phyloP scores from a whole-genome alignment of 1,284 basidiomycete genomes.

The Ceratobasidium sp. region DNA sequence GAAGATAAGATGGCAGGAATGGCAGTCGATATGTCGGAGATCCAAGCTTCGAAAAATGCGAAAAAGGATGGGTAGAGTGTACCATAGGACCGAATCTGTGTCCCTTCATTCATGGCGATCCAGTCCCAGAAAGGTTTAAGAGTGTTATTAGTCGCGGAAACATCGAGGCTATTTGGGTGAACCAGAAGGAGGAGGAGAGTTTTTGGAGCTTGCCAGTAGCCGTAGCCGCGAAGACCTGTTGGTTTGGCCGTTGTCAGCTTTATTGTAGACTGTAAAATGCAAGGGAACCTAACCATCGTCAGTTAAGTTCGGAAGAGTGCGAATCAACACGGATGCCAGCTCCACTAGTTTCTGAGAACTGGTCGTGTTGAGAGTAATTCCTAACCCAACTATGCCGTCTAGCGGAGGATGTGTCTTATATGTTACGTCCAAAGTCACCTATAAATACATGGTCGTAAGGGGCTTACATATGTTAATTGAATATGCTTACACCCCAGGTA shows the following conservation, averaged over 20 bases:
- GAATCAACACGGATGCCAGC: not conserved
- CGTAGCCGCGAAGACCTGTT: constrained; percentile 18
- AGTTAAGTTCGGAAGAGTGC: not conserved
- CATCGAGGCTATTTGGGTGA: constrained; percentile 16
- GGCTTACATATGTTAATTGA: no score
- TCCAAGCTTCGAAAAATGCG: constrained; percentile 1
- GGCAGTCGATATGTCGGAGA: not conserved
- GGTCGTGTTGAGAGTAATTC: not conserved
- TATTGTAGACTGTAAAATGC: no score
- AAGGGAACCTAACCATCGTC: not conserved
- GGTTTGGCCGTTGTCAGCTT: no score
- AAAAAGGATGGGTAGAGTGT: constrained; percentile 3
- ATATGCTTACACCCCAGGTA: constrained; percentile 8
- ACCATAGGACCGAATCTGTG: not conserved
- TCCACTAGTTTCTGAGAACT: not conserved
- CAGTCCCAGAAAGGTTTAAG: constrained; percentile 11
- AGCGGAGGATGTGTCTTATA: constrained; percentile 1
- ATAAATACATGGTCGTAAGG: not conserved
- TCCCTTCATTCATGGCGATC: constrained; percentile 12
- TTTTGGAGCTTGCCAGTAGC: not conserved
- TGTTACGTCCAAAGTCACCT: constrained; percentile 5
- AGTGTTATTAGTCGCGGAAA: not conserved
- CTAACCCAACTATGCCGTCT: not conserved
- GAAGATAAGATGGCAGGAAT: not conserved
- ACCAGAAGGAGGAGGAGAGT: not conserved